Evolutionary conservation across 805 yeast species (phyloP).

Genomic region (Ogataea salicorniae): DNA sequence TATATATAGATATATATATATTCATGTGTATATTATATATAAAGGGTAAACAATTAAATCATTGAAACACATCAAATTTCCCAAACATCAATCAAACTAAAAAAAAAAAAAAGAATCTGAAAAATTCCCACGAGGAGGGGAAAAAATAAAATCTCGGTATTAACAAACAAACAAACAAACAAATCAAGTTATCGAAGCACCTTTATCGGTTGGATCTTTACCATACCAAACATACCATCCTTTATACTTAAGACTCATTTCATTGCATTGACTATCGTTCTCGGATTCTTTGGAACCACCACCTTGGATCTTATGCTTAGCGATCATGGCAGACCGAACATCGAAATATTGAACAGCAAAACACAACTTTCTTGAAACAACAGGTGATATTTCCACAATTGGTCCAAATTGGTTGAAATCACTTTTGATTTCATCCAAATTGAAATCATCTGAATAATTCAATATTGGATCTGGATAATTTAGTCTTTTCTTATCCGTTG

Average conservation of each 20-base stretch:
- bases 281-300: not conserved
- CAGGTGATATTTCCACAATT: slow-evolving; percentile 57
- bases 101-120: too few species aligned
- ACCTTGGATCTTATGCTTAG: slow-evolving; percentile 39
- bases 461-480: slow-evolving; percentile 40
- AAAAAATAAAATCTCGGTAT: too few species aligned
- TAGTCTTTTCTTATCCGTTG: slow-evolving; percentile 15
- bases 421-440: slow-evolving; percentile 36
- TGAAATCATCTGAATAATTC: slow-evolving; percentile 40
- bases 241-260: slow-evolving; percentile 40
- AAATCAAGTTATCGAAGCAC: slow-evolving; percentile 14
- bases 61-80: too few species aligned
- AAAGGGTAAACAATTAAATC: too few species aligned
- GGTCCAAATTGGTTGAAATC: slow-evolving; percentile 58
- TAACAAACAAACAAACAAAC: too few species aligned
- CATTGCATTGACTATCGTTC: slow-evolving; percentile 1
- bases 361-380: slow-evolving; percentile 61
- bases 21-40: too few species aligned
- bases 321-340: slow-evolving; percentile 53
- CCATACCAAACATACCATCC: slow-evolving; percentile 67
- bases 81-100: too few species aligned
- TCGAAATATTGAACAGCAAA: slow-evolving; percentile 57
- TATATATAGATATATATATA: too few species aligned
- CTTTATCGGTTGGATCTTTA: slow-evolving; percentile 59
- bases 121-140: too few species aligned